Conservation (phyloP, 2,329 filamentous ascomycete genomes). For the Exophiala sp. region DNA sequence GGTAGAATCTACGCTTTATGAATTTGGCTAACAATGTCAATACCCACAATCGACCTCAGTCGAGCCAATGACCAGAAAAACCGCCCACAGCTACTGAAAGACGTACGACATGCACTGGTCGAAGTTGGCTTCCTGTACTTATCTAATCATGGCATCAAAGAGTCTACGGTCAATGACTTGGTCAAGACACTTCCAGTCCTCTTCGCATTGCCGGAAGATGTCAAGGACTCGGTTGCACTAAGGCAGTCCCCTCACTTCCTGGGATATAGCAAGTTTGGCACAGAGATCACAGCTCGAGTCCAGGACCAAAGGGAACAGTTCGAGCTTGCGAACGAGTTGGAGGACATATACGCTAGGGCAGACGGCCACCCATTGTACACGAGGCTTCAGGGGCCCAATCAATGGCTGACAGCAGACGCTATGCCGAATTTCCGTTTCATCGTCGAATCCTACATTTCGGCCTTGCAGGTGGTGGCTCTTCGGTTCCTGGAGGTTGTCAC, state of each 20-base stretch:
- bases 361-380: constrained; percentile 40
- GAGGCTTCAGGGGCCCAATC: constrained; percentile 47
- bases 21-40: constrained; percentile 19
- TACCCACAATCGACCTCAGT: constrained; percentile 35
- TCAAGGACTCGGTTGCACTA: constrained; percentile 28
- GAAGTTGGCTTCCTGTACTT: constrained; percentile 32
- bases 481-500: constrained; percentile 57
- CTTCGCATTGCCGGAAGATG: constrained; percentile 23
- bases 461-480: constrained; percentile 50
- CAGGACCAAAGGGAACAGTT: constrained; percentile 57
- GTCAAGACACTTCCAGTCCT: constrained; percentile 22
- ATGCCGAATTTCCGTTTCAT: constrained; percentile 34
- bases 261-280: constrained; percentile 55
- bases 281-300: constrained; percentile 54
- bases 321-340: constrained; percentile 54
- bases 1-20: too few species aligned
- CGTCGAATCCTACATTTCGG: constrained; percentile 50
- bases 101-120: constrained; percentile 24
- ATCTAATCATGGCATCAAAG: constrained; percentile 27
- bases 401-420: constrained; percentile 39
- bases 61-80: constrained; percentile 25
- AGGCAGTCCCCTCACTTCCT: constrained; percentile 59
- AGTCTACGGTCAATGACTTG: constrained; percentile 19
- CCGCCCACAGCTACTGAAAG: constrained; percentile 9
- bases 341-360: constrained; percentile 1